Conservation (phyloP, 2,329 filamentous ascomycete species). For the Colletotrichum destructivum region DNA sequence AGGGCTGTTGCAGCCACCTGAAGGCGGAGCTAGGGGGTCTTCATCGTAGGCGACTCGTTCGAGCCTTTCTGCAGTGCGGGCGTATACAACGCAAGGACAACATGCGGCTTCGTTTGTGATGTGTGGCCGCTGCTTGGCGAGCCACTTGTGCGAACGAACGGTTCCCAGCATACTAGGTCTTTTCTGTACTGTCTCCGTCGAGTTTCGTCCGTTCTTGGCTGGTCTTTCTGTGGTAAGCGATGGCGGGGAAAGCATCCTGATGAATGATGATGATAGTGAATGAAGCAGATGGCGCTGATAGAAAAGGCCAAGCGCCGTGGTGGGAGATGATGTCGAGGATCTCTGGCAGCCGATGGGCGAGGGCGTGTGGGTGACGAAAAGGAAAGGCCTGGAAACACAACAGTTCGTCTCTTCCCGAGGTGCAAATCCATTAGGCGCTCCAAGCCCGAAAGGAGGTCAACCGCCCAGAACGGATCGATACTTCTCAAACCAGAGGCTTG, state of each 20-base stretch:
- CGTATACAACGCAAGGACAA: conserved; percentile 28
- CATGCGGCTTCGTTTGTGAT: conserved; percentile 8
- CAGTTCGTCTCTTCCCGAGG: no score
- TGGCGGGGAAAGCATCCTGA: background rate
- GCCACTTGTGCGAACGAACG: conserved; percentile 21
- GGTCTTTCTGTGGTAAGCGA: conserved; percentile 6
- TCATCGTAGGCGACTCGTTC: conserved; percentile 32
- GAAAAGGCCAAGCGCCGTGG: background rate
- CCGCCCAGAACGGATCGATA: background rate
- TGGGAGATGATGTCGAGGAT: background rate
- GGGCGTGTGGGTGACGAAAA: background rate
- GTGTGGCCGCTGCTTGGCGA: conserved; percentile 13
- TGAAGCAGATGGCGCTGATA: background rate
- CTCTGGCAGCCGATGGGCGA: background rate
- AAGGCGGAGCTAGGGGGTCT: conserved; percentile 30
- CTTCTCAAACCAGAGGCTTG: background rate
- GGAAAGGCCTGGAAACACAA: background rate
- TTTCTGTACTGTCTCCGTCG: conserved; percentile 20
- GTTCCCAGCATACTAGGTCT: conserved; percentile 15
- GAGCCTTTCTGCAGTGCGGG: conserved; percentile 28
- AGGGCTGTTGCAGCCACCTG: conserved; percentile 11
- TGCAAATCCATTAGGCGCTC: background rate
- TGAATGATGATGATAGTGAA: background rate
- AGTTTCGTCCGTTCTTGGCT: conserved; percentile 12
- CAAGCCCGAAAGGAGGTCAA: background rate